phyloP scores from a whole-genome alignment of 1,284 basidiomycete species.

The Ustilago cynodontis region DNA sequence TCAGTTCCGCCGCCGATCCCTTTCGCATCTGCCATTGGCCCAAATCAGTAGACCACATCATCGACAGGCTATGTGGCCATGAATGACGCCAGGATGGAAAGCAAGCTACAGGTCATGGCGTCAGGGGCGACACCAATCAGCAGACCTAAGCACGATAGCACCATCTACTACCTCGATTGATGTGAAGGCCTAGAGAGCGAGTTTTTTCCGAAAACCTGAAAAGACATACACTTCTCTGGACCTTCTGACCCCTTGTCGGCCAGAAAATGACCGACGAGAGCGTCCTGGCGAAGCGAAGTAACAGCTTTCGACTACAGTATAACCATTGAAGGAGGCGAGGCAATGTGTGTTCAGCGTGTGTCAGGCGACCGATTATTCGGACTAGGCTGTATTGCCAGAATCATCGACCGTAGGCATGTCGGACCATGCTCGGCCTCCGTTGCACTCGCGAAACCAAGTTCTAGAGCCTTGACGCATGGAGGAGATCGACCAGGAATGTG shows the following conservation, averaged over 20 bases:
- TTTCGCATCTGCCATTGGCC: not conserved
- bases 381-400: not conserved
- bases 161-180: not conserved
- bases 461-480: constrained; percentile 1
- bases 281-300: not conserved
- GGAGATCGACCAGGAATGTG: not conserved
- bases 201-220: not conserved
- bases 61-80: not conserved
- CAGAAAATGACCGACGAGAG: not conserved
- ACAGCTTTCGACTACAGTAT: not conserved
- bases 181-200: not conserved
- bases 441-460: not conserved
- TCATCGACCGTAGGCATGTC: not conserved
- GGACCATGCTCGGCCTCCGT: not conserved
- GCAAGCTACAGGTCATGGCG: not conserved
- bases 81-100: not conserved
- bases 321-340: not conserved
- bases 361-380: not conserved
- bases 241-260: not conserved
- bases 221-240: not conserved
- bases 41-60: not conserved
- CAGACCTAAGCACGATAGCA: not conserved
- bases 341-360: not conserved
- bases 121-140: not conserved
- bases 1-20: not conserved